phyloP scores from a whole-genome alignment of 1,284 basidiomycete genomes.

The Omphalotus olearius region DNA sequence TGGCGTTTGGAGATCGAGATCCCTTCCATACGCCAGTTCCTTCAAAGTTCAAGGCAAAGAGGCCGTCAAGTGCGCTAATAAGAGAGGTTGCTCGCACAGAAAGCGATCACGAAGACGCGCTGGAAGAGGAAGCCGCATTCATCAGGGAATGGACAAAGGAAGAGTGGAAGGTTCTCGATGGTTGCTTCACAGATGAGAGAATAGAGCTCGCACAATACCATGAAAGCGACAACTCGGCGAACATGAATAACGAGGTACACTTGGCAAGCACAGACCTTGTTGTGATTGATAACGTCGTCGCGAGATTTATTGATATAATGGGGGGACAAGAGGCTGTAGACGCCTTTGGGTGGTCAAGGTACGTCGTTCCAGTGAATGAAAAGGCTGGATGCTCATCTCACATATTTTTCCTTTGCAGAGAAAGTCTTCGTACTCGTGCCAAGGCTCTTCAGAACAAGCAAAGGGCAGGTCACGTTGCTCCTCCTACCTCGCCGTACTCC shows the following conservation, averaged over 20 bases:
- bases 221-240: constrained; percentile 6
- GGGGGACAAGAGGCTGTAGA: constrained; percentile 38
- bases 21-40: constrained; percentile 26
- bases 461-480: constrained; percentile 48
- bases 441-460: constrained; percentile 62
- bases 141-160: constrained; percentile 57
- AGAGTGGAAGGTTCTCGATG: constrained; percentile 71
- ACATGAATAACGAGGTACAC: constrained; percentile 15
- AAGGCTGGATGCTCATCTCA: background rate
- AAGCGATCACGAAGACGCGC: background rate
- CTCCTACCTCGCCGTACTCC: constrained; percentile 39
- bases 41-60: constrained; percentile 1
- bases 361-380: constrained; percentile 16
- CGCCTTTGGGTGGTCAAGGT: constrained; percentile 55
- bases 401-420: constrained; percentile 31
- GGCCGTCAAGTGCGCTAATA: constrained; percentile 2
- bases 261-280: constrained; percentile 49
- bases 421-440: constrained; percentile 48
- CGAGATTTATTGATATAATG: constrained; percentile 44
- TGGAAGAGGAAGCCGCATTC: constrained; percentile 7
- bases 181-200: constrained; percentile 70
- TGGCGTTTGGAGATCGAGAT: constrained; percentile 15
- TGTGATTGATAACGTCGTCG: constrained; percentile 47
- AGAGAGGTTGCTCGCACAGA: background rate
- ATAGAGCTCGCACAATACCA: constrained; percentile 36